Evolutionary conservation across 2,329 filamentous ascomycete genomes (phyloP), one percentile per base, ranked within the genome.

Genomic region (Trematosphaeria pertusa): DNA sequence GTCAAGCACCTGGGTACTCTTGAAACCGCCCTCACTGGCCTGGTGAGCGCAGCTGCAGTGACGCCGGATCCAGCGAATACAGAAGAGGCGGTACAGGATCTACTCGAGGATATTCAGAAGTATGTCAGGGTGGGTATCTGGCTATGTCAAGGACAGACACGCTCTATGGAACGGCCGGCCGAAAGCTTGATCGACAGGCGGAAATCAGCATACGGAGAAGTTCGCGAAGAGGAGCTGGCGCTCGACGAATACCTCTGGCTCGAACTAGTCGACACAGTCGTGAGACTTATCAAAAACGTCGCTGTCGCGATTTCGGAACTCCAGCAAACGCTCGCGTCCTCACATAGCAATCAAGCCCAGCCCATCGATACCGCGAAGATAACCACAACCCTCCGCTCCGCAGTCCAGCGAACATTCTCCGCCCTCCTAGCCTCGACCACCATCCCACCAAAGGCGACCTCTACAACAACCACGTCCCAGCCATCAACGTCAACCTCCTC

Each of bases 41-140:
- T 97, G 4, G 73, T 97, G 3, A 76, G 80, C n/a, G 84, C 82
- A 10, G 78, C 79, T 0, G 74, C 77, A 4, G 79, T 85, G 1
- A 80, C 81, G 20, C 78, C 79, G 1, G 81, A 87, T 45, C 75
- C 79, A 1, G 72, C 76, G 1, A 81, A 79, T 37, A 80, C 86
- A 2, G 82, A 85, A 48, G 83, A 87, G 52, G 83, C 88, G 0
- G 84, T 87, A 0, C 83, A 87, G 45, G 87, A 92, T 46, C 78
- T 96, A 1, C 78, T 96, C 3, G 82, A 85, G 46, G 86, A 87
- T 0, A 75, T 99, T 14, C 87, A 95, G 51, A 97, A 96, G 68
- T 97, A 96, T 72, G 85, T 87, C 1, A 87, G 91, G 54, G 90
- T 99, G 1, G 94, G 95, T 11, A 93, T 96, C 39, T 99, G 94